Base-by-base conservation (phyloP, 169 alveolate species). In the Babesia sp. region DNA sequence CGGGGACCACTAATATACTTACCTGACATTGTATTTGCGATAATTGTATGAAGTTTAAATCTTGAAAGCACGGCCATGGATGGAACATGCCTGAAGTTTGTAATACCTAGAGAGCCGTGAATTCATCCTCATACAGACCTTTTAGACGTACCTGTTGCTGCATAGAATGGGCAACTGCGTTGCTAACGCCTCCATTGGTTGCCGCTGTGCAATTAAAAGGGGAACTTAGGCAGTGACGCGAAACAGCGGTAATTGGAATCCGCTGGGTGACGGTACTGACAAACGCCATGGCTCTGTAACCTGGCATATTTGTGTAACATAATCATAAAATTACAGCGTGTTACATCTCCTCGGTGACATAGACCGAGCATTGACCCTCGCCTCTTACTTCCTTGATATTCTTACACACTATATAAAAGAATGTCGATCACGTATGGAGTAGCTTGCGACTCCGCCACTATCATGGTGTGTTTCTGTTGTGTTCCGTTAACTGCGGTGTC, bases 381-480 rank as follows among this genome's bases (percentile, higher is more conserved):
- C n/a, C n/a, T n/a, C n/a, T n/a, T n/a, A n/a, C n/a, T n/a, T n/a
- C n/a, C n/a, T n/a, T n/a, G n/a, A n/a, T n/a, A 39, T 9, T 39
- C 33, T 20, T 69, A 69, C 70, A 69, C 70, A 56, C 70, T 41
- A 48, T 55, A 59, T 37, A 78, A 22, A 12, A 78, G 64, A 31
- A 78, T 78, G 81, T 78, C 86, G 6, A 78, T 64, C 66, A 44
- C 67, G 41, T 78, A 78, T n/a, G 86, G 86, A n/a, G 53, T 12
- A 7, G 60, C 82, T 14, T 53, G 79, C 12, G 71, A 44, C 56
- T 78, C 86, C 80, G 22, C 59, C 12, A 61, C 71, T 16, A 68
- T 29, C 26, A 78, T 3, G n/a, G 67, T 28, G 31, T 57, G 37
- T 50, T 26, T 50, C 18, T 50, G 16, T 16, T 20, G 58, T 7